Evolutionary conservation across 2,329 filamentous ascomycete species (phyloP).

Genomic region (Gnomoniopsis sp.): DNA sequence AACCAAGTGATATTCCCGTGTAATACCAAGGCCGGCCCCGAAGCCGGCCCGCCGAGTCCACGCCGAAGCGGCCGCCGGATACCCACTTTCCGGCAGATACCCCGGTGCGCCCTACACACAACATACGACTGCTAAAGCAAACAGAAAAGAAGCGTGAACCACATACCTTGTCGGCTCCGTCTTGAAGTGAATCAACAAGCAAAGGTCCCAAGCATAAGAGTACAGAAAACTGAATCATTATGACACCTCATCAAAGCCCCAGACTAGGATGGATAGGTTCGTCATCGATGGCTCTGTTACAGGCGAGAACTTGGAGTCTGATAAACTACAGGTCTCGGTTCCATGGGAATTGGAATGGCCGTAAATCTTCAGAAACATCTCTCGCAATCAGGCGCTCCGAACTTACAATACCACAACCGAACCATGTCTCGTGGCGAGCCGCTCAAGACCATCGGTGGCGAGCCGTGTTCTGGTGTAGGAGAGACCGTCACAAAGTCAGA

Average conservation of each 20-base stretch:
- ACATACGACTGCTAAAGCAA: no score
- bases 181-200: neutral
- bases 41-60: no score
- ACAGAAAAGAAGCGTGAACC: no score
- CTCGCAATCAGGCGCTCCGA: slow-evolving; percentile 12
- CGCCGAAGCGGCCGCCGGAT: no score
- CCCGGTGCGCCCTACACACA: no score
- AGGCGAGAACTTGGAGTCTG: neutral
- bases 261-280: slow-evolving; percentile 12
- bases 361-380: slow-evolving; percentile 45
- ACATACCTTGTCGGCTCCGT: neutral
- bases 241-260: neutral
- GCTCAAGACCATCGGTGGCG: slow-evolving; percentile 27
- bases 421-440: slow-evolving; percentile 41
- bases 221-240: neutral
- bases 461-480: slow-evolving; percentile 20
- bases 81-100: no score
- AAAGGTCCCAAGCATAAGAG: no score
- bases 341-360: slow-evolving; percentile 50
- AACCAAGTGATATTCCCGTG: no score
- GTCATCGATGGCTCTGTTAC: neutral
- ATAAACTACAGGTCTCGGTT: slow-evolving; percentile 39
- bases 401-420: slow-evolving; percentile 41
- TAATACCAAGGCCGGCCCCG: no score
- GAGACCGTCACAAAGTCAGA: slow-evolving; percentile 29